Evolutionary conservation across 306 rosid species (phyloP).

Genomic region (Acacia acuminata): DNA sequence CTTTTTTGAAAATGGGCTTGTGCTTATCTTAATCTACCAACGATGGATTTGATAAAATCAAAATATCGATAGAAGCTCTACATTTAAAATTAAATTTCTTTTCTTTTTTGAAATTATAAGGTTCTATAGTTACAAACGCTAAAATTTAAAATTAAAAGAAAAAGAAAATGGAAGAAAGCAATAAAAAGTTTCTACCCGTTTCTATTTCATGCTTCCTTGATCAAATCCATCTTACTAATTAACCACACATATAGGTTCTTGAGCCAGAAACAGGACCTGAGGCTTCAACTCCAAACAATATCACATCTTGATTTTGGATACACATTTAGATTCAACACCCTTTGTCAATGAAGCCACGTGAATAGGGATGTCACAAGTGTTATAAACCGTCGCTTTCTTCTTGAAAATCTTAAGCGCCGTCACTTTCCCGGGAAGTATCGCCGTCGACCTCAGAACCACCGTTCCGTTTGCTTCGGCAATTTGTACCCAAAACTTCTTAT

Average conservation of each 20-base stretch:
- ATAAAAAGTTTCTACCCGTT: neutral
- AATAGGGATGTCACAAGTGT: constrained; percentile 40
- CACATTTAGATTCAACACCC: constrained; percentile 37
- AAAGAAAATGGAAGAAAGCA: too few relatives aligned
- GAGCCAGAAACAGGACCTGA: neutral
- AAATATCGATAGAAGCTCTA: neutral
- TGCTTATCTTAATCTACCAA: too few relatives aligned
- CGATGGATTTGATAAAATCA: too few relatives aligned
- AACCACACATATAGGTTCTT: neutral
- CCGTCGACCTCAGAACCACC: constrained; percentile 40
- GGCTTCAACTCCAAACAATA: neutral
- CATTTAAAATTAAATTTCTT: neutral
- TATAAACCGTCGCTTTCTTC: constrained; percentile 37
- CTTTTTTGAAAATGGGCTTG: too few relatives aligned
- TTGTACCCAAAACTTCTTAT: constrained; percentile 10
- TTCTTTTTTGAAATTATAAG: too few relatives aligned
- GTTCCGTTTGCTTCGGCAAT: constrained; percentile 1
- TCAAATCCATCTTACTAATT: neutral
- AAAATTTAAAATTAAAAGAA: neutral
- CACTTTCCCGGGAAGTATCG: constrained; percentile 45
- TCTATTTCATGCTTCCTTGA: neutral
- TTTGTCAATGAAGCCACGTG: neutral
- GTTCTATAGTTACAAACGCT: neutral
- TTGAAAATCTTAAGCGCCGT: constrained; percentile 42
- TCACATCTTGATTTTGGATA: constrained; percentile 42